Base-by-base conservation (phyloP, 2,329 filamentous ascomycete genomes). In the Parascedosporium putredinis region DNA sequence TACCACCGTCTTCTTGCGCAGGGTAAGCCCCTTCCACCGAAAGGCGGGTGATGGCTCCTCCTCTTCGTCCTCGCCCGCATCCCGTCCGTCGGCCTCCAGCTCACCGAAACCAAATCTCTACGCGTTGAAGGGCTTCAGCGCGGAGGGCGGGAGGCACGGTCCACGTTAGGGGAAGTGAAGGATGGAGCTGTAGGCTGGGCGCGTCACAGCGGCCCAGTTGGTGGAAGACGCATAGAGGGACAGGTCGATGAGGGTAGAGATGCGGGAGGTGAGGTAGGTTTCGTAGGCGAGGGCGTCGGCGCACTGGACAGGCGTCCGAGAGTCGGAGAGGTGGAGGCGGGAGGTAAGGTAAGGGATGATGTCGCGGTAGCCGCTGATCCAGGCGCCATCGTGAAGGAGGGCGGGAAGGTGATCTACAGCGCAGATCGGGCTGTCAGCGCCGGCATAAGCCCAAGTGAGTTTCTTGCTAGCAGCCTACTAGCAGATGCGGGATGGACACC, bases 131-230 rank as follows among this genome's bases (percentile, higher is more conserved):
- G 25, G 90, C 89, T 33, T 79, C 74, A 9, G 81, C 72, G 46
- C 89, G 85, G 49, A 88, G 72, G 50, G 79, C 72, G 1, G 86
- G 82, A 2, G 90, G 90, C 4, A 94, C 73, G 38, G 86, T 85
- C 79, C 93, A 98, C 58, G 90, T 90, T 54, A 89, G 75, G 93
- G 89, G 73, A 93, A 95, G 36, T 85, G 79, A 34, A 97, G 78
- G 51, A 96, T 77, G 5, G 73, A 70, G 56, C 83, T 88, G 68
- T 89, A 95, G 33, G 88, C 84, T 2, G 88, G 86, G 14, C 88
- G 81, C 3, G 89, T 95, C 45, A 76, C 70, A 40, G 75, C 71
- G 50, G 81, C 74, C 77, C 93, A 98, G 70, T 97, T 96, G 55
- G 88, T 81, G 51, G 84, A 87, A 27, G 89, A 93, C 55, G 93